These are phyloP conservation scores for Plenodomus tracheiphilus DNA, from an alignment of 2,329 filamentous ascomycete genomes.

Conservation along the genomic window DNA sequence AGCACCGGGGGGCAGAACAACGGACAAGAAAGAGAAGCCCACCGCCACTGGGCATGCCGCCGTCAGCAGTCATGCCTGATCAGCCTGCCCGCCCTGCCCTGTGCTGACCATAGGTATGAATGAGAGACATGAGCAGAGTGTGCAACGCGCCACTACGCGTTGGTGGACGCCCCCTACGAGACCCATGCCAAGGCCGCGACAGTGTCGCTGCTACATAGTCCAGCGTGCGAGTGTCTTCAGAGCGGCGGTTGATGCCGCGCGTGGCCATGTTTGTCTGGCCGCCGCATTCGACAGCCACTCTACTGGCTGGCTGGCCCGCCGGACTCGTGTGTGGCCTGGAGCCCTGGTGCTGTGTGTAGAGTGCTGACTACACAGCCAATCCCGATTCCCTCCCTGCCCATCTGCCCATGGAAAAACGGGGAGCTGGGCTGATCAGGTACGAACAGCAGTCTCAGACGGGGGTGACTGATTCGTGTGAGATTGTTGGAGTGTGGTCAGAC, in stretches of 20 bases:
- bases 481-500: constrained; percentile 8
- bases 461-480: constrained; percentile 17
- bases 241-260: too few relatives aligned
- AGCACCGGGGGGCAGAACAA: too few relatives aligned
- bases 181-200: too few relatives aligned
- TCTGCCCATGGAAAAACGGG: background rate
- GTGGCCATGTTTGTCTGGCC: too few relatives aligned
- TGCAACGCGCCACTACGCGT: constrained; percentile 2
- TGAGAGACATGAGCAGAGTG: background rate
- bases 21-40: background rate
- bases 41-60: constrained; percentile 1
- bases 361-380: too few relatives aligned
- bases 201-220: background rate
- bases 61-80: constrained; percentile 11
- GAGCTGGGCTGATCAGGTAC: background rate
- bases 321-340: too few relatives aligned
- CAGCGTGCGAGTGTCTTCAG: too few relatives aligned
- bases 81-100: too few relatives aligned
- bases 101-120: constrained; percentile 5
- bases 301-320: too few relatives aligned
- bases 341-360: too few relatives aligned
- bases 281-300: too few relatives aligned
- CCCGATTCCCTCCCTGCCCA: too few relatives aligned
- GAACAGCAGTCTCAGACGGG: background rate
- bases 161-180: background rate